phyloP scores from a whole-genome alignment of 2,329 filamentous ascomycete genomes.

The Daldinia sp. region DNA sequence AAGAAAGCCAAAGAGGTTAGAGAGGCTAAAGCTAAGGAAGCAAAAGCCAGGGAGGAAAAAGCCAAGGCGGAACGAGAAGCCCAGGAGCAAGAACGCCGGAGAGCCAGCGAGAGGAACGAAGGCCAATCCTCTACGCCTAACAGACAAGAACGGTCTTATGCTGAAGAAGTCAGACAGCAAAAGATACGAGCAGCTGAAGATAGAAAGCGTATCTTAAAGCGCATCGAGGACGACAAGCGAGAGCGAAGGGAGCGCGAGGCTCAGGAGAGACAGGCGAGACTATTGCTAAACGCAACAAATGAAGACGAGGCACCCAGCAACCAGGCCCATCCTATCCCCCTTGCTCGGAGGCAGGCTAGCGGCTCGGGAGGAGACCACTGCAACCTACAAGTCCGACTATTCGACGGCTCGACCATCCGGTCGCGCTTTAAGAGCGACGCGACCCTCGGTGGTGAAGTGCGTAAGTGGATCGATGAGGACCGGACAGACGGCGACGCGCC shows the following conservation, averaged over 20 bases:
- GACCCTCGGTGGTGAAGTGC: slow-evolving; percentile 71
- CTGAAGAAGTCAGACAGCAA: slow-evolving; percentile 66
- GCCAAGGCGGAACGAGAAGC: slow-evolving; percentile 58
- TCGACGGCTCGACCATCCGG: slow-evolving; percentile 84
- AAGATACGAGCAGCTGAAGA: slow-evolving; percentile 74
- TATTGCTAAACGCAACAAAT: slow-evolving; percentile 38
- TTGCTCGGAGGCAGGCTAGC: slow-evolving; percentile 28
- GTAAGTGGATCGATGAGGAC: slow-evolving; percentile 77
- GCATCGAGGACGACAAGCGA: slow-evolving; percentile 79
- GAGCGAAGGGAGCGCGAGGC: slow-evolving; percentile 67
- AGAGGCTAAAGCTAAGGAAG: slow-evolving; percentile 55
- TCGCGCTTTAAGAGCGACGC: slow-evolving; percentile 71
- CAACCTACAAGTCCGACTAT: slow-evolving; percentile 79
- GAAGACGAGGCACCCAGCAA: slow-evolving; percentile 27
- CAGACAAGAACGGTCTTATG: slow-evolving; percentile 55
- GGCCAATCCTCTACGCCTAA: slow-evolving; percentile 41
- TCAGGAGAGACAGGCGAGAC: slow-evolving; percentile 53
- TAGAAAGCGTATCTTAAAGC: slow-evolving; percentile 73
- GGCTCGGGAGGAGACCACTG: slow-evolving; percentile 49
- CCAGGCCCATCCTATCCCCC: slow-evolving; percentile 26
- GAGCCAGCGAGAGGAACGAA: slow-evolving; percentile 50
- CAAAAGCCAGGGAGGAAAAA: slow-evolving; percentile 45
- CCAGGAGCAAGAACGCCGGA: slow-evolving; percentile 48
- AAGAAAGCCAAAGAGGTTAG: slow-evolving; percentile 60
- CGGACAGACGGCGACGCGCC: slow-evolving; percentile 66